Evolutionary conservation across 169 alveolate genomes (phyloP).

Genomic region (Plasmodium relictum): DNA sequence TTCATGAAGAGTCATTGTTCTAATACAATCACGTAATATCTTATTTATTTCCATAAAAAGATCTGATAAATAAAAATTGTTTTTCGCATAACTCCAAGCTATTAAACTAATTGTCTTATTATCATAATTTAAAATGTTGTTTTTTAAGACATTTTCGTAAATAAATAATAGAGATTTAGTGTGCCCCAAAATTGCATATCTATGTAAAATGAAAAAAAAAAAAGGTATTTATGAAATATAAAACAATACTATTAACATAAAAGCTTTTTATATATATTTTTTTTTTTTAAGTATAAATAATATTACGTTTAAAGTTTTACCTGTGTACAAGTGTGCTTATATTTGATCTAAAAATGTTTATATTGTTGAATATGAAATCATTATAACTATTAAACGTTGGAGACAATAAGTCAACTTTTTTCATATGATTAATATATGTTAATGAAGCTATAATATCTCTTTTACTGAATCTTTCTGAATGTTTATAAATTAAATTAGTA

Average conservation of each 20-base stretch:
- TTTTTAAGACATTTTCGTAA: conserved; percentile 68
- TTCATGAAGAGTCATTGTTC: conserved; percentile 77
- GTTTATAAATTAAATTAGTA: conserved; percentile 1
- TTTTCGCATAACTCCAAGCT: conserved; percentile 78
- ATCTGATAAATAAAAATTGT: conserved; percentile 66
- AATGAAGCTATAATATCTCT: conserved; percentile 75
- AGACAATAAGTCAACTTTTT: conserved; percentile 69
- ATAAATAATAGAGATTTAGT: conserved; percentile 76
- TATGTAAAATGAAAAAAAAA: conserved; percentile 15
- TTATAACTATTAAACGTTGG: conserved; percentile 65
- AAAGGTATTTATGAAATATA: conserved; percentile 19
- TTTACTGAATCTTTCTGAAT: conserved; percentile 62
- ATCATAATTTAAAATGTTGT: conserved; percentile 73
- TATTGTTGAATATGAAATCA: conserved; percentile 66
- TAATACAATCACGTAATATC: conserved; percentile 64
- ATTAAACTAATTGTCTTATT: conserved; percentile 71
- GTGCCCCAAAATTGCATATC: conserved; percentile 73
- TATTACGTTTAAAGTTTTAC: conserved; percentile 16
- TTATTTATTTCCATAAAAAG: conserved; percentile 75
- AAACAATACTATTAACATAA: conserved; percentile 4
- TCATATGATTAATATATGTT: conserved; percentile 75
- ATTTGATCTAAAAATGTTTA: conserved; percentile 73
- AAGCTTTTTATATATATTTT: not conserved
- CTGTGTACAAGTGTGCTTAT: conserved; percentile 77
- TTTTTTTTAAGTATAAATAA: conserved; percentile 18